Evolutionary conservation across 1,284 basidiomycete genomes (phyloP), one percentile per base, ranked within the genome.

Genomic region (Cystobasidium slooffiae): DNA sequence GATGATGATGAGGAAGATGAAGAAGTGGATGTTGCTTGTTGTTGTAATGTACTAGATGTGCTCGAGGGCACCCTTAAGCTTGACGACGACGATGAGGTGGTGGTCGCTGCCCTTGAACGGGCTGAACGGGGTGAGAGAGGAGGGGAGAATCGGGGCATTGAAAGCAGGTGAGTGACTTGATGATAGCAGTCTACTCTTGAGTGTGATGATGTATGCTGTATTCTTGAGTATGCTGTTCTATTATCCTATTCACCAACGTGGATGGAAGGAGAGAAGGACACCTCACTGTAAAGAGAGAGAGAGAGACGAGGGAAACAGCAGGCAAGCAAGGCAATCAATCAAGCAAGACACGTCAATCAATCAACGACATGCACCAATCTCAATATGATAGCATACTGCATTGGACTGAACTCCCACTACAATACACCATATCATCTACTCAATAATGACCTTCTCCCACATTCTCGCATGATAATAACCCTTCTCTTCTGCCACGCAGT

Each of bases 81-180:
- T 63, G 46, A 20, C 24, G 46, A 12, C n/a, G 61, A 16, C 20
- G 53, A 10, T 55, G 53, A 12, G n/a, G 22, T 24, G 14, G 18
- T 55, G 7, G 53, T 55, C 53, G 61, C 61, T 20, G 61, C 61
- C 24, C 61, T 63, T n/a, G 61, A 63, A n/a, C 61, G 61, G 43
- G 61, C 46, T 63, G 61, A 12, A 14, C 61, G 43, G 6, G 61
- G 61, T 24, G 61, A 63, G 14, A 63, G 44, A 22, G 61, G 61
- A 47, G 61, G 61, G 16, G 61, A 63, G 44, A 46, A 63, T 41
- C 61, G 61, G 44, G 37, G 37, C 56, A 59, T 58, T 41, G 31
- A 18, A n/a, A 6, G 51, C 16, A 39, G 6, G 9, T 52, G 10
- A 6, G 18, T 52, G 51, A n/a, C 22, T 18, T 8, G 18, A 10